Evolutionary conservation across 2,329 filamentous ascomycete genomes (phyloP), one percentile per base, ranked within the genome.

Genomic region (Sclerotinia spermophila): DNA sequence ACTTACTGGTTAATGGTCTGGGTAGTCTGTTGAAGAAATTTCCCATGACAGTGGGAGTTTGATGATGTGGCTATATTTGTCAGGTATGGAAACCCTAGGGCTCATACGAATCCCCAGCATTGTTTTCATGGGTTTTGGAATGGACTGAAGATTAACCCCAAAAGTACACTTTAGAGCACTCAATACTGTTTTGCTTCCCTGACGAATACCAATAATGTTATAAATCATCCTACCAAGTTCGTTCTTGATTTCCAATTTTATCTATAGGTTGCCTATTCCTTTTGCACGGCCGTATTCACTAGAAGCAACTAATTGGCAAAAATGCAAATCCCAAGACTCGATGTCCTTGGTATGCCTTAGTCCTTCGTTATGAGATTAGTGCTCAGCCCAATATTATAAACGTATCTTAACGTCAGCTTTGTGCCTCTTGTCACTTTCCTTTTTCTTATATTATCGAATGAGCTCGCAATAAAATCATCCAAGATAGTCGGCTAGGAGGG

Each of bases 1-100:
- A 33, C 68, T 73, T 45, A 62, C 67, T 51, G 61, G 71, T 65
- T 72, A 56, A 69, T 45, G 5, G 51, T 6, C 24, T 17, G 21
- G 33, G 24, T 17, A 53, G 8, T 53, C 40, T 53, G 48, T 40
- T n/a, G 17, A 17, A 15, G 11, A 8, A 17, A 24, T 53, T 3
- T 53, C 17, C 15, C 24, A 27, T 7, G 13, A 27, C 6, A 27
- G 30, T 24, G 33, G 21, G n/a, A 35, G n/a, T 48, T 35, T 62
- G 42, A 30, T 44, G 33, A 21, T n/a, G 42, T 62, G 11, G 19
- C 21, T 30, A 17, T 40, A 19, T 45, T 51, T 38, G 21, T 21
- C 15, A 38, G 24, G 30, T 8, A 11, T n/a, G 44, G 1, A 35
- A 27, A 27, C 8, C 13, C 33, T 27, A 38, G 45, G 21, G 13